Evolutionary conservation across 139 green algal species (phyloP).

Genomic region (Monoraphidium neglectum): DNA sequence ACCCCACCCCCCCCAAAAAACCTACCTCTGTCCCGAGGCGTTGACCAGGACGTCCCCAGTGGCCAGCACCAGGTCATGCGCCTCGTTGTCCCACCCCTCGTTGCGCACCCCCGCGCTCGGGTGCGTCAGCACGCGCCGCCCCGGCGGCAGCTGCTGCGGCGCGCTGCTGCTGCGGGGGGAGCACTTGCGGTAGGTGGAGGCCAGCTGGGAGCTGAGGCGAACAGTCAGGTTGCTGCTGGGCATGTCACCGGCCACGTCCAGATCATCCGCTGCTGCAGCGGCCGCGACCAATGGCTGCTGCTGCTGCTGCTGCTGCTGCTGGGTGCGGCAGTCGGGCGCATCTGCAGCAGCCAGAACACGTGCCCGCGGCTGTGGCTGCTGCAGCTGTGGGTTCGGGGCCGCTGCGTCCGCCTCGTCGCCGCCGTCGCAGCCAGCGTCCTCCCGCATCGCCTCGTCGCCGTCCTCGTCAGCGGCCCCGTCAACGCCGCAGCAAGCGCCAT

Average conservation of each 20-base stretch:
- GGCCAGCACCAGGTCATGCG: slow-evolving; percentile 85
- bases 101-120: slow-evolving; percentile 64
- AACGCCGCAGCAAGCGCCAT: no score
- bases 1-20: not conserved
- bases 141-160: not conserved
- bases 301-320: not conserved
- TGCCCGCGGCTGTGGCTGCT: not conserved
- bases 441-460: no score
- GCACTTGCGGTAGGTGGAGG: slow-evolving; percentile 23
- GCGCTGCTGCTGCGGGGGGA: not conserved
- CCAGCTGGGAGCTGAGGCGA: slow-evolving; percentile 21
- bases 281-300: not conserved
- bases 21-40: not conserved
- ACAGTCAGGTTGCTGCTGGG: slow-evolving; percentile 30
- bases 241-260: not conserved
- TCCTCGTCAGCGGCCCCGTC: no score
- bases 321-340: not conserved
- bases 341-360: not conserved
- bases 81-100: slow-evolving; percentile 85
- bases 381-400: not conserved
- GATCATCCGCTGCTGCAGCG: no score
- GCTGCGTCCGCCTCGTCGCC: no score
- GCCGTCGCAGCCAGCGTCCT: no score
- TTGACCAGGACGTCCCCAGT: slow-evolving; percentile 71
- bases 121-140: slow-evolving; percentile 71